Base-by-base conservation (phyloP, 2,329 filamentous ascomycete genomes). In the Trichoderma atrobrunneum region DNA sequence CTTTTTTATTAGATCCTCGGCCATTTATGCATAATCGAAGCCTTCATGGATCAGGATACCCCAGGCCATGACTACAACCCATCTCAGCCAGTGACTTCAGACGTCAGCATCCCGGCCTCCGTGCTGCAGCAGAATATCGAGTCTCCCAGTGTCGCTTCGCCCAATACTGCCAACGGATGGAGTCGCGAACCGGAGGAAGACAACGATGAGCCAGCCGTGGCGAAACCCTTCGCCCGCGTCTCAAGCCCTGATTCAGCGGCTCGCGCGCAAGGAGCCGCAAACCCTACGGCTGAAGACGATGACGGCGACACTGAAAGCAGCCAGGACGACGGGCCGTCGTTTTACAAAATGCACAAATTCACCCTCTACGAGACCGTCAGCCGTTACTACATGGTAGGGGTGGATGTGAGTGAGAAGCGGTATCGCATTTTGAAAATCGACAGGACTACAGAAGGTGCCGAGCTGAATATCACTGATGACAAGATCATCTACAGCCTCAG, bases 361-460 rank as follows among this genome's bases (percentile, higher is more conserved):
- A 96, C 93, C n/a, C 84, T 99, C 26, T 98, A 99, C 82, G 96
- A 99, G 84, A 99, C 96, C 3, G 93, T 93, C 14, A 94, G 91
- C 70, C 89, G 94, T 67, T 99, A 96, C 81, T 99, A 98, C 81
- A 92, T 99, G 75, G 94, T 98, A 21, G 96, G 96, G 16, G 92
- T 93, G 66, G 96, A 99, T 79, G 90, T 97, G 71, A 91, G 94
- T 76, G 96, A 98, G 81, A 92, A 89, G 77, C 90, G 92, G 30
- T 98, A 96, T 81, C 91, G 95, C 66, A 94, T 99, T 71, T 84
- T 99, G 79, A 98, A 98, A 81, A 97, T 99, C 76, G 95, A 98
- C 80, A 90, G 96, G 60, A 97, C 93, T 6, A 91, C 91, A 32
- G 93, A 95, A 63, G 78, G 93, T 86, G 75, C 85, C 3, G 93